These are phyloP conservation scores for Nemania sp. DNA, from an alignment of 2,329 filamentous ascomycete genomes.

Conservation along the genomic window DNA sequence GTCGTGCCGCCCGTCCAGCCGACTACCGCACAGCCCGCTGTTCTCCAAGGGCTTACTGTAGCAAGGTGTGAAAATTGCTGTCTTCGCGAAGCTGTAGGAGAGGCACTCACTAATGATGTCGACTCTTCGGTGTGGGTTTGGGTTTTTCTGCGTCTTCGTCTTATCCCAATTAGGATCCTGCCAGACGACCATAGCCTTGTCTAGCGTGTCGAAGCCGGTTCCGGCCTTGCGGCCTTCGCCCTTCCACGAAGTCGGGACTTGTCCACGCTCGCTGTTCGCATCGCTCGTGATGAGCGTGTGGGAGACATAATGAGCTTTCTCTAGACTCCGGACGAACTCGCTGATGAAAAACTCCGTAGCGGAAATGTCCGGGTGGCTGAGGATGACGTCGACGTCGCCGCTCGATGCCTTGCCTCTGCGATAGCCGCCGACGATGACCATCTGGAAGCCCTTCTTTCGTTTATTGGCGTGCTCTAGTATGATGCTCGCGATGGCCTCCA, in stretches of 20 bases:
- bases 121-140: constrained; percentile 78
- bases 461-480: constrained; percentile 69
- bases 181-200: constrained; percentile 94
- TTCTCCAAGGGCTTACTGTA: constrained; percentile 77
- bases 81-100: not conserved
- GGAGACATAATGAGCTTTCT: constrained; percentile 71
- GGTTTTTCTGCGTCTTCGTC: constrained; percentile 58
- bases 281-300: constrained; percentile 76
- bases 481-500: constrained; percentile 66
- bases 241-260: constrained; percentile 60
- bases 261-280: constrained; percentile 71
- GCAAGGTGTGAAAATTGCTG: not conserved
- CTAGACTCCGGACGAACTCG: constrained; percentile 71
- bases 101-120: constrained; percentile 69
- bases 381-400: constrained; percentile 83
- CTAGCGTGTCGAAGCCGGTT: constrained; percentile 79
- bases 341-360: constrained; percentile 72
- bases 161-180: constrained; percentile 62
- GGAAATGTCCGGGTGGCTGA: constrained; percentile 74
- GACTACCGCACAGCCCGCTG: constrained; percentile 81
- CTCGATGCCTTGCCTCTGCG: constrained; percentile 72
- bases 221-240: constrained; percentile 46
- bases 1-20: constrained; percentile 90
- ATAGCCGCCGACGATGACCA: constrained; percentile 77
- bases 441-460: constrained; percentile 58